These are phyloP conservation scores for Fusarium sp. DNA, from an alignment of 2,329 filamentous ascomycete species.

Conservation along the genomic window DNA sequence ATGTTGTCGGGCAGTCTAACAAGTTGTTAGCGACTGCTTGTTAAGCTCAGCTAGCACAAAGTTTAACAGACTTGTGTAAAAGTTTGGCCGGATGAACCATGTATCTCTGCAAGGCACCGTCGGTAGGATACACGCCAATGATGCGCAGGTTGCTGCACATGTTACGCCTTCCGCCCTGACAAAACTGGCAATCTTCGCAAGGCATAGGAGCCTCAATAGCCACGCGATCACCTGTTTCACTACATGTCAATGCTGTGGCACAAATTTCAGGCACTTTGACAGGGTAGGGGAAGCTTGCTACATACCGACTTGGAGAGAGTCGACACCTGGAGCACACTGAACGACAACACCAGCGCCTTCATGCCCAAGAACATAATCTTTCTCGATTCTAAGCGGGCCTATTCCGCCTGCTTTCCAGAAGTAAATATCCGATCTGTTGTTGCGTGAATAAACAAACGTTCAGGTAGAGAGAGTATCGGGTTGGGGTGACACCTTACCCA, in stretches of 20 bases:
- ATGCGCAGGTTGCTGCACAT: neutral
- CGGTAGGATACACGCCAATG: neutral
- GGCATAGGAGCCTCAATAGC: neutral
- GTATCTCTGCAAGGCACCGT: too few relatives aligned
- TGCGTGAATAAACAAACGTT: neutral
- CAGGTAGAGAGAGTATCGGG: neutral
- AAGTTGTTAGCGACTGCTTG: too few relatives aligned
- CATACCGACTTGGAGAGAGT: neutral
- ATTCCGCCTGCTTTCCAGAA: neutral
- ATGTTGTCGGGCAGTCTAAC: too few relatives aligned
- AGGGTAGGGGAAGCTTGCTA: neutral
- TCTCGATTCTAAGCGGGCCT: neutral
- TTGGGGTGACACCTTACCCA: neutral
- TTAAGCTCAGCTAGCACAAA: fast-evolving
- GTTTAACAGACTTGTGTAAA: too few relatives aligned
- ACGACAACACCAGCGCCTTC: neutral
- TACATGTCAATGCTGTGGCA: neutral
- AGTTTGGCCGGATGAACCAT: too few relatives aligned
- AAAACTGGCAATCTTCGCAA: neutral
- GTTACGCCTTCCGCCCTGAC: neutral
- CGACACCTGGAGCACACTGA: neutral
- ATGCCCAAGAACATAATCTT: neutral
- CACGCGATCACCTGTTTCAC: neutral
- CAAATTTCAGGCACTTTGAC: neutral
- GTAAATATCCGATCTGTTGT: neutral